Evolutionary conservation across 306 rosid species (phyloP), one percentile per base, ranked within the genome.

Genomic region (Cercis canadensis): DNA sequence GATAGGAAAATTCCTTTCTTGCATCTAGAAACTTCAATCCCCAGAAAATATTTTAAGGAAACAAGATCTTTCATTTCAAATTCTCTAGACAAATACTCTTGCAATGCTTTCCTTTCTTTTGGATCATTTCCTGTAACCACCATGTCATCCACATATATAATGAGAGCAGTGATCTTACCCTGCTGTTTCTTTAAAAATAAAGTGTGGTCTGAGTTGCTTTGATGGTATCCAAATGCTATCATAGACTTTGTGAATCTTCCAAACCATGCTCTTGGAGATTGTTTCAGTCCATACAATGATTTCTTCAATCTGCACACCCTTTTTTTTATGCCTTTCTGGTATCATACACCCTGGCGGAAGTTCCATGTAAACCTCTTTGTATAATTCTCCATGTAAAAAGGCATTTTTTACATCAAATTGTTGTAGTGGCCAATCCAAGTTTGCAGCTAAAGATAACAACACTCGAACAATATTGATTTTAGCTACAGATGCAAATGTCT

Each of bases 61-160:
- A 34, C 56, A 12, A 69, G 74, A n/a, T 69, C 17, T 57, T 69
- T 69, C 56, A 56, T 56, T 56, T 69, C 74, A 57, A 56, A 54
- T 17, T 44, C 66, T 56, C 4, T n/a, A 14, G 45, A 57, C 7
- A 57, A 33, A 5, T 70, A 47, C 0, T 29, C 7, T 13, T 46
- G 21, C 2, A 43, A 16, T 0, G 45, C 75, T 16, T 57, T 58
- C 3, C 66, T 44, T 70, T 70, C 36, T 45, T 57, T 0, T 5
- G 6, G 14, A 21, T 54, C 39, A 53, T 37, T 40, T 4, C 29
- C 29, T 14, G 12, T 50, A n/a, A n/a, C n/a, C n/a, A n/a, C n/a
- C n/a, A n/a, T n/a, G n/a, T n/a, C n/a, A n/a, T n/a, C n/a, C n/a
- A n/a, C n/a, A n/a, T n/a, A n/a, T n/a, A n/a, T n/a, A n/a, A n/a